These are phyloP conservation scores for Naegleria gruberi DNA, from an alignment of 208 protist species.

Conservation along the genomic window DNA sequence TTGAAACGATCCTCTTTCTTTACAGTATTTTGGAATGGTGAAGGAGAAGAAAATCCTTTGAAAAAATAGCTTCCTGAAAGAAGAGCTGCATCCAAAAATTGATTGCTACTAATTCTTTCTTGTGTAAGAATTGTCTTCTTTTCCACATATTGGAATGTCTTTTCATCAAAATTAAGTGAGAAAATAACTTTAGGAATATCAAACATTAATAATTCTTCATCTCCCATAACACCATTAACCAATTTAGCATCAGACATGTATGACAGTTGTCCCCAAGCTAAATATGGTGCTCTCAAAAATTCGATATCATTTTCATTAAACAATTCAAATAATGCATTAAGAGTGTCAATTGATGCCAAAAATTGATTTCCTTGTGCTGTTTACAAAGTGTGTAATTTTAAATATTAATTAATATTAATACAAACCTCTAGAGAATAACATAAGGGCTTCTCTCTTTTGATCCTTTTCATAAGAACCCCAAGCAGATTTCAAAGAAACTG, in stretches of 20 bases:
- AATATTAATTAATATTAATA: background rate
- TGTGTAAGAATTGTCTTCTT: background rate
- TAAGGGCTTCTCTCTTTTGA: background rate
- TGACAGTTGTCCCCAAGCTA: background rate
- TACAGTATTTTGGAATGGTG: background rate
- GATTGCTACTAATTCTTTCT: background rate
- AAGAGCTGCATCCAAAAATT: background rate
- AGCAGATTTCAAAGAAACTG: background rate
- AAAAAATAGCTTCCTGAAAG: background rate
- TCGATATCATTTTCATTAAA: background rate
- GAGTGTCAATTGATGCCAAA: background rate
- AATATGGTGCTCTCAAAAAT: conserved; percentile 5
- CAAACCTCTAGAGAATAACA: background rate
- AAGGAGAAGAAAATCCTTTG: background rate
- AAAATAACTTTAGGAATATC: background rate
- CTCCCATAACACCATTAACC: background rate
- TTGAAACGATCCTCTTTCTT: background rate
- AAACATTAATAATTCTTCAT: background rate
- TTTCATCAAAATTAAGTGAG: background rate
- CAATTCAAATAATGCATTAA: background rate
- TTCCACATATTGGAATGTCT: background rate
- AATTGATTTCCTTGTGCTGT: background rate
- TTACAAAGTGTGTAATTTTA: background rate
- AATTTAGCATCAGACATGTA: background rate
- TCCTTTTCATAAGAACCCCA: background rate